phyloP scores from a whole-genome alignment of 768 basidiomycete species.

The Termitomyces sp. region DNA sequence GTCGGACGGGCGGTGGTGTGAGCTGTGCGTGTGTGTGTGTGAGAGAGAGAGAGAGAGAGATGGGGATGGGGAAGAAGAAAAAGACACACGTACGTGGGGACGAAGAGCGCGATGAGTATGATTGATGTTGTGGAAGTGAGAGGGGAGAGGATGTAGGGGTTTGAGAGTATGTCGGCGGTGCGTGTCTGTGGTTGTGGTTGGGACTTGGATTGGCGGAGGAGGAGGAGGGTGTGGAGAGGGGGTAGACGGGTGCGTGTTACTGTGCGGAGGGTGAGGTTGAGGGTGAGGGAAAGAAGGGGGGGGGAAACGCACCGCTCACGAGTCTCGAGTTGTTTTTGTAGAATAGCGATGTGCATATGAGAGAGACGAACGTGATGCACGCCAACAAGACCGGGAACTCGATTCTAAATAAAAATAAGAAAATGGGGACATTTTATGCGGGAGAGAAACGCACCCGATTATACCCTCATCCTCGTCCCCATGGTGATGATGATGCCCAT shows the following conservation, averaged over 20 bases:
- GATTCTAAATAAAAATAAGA: too few species aligned
- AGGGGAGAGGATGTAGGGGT: slow-evolving; percentile 73
- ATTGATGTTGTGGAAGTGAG: slow-evolving; percentile 54
- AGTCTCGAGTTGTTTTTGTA: slow-evolving; percentile 66
- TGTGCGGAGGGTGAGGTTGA: slow-evolving; percentile 19
- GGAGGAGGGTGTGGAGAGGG: slow-evolving; percentile 37
- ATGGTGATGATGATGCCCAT: slow-evolving; percentile 59
- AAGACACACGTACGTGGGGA: slow-evolving; percentile 66
- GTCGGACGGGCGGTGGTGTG: slow-evolving; percentile 72
- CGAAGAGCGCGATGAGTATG: slow-evolving; percentile 38
- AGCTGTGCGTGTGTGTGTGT: too few species aligned
- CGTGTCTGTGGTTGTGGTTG: slow-evolving; percentile 28
- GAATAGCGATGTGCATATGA: slow-evolving; percentile 51
- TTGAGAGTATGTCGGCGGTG: slow-evolving; percentile 47
- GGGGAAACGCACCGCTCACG: slow-evolving; percentile 47
- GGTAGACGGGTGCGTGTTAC: slow-evolving; percentile 63
- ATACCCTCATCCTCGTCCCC: slow-evolving; percentile 51
- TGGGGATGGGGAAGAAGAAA: too few species aligned
- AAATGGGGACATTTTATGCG: too few species aligned
- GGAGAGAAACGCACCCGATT: slow-evolving; percentile 29
- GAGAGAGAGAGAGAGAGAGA: too few species aligned
- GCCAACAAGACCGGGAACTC: slow-evolving; percentile 63
- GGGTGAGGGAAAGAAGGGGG: neutral
- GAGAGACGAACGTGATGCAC: slow-evolving; percentile 50
- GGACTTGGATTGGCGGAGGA: slow-evolving; percentile 32